A percentile compares a stretch with the other conserved stretches of the same genome.
Evolutionary conservation across 306 rosid genomes (phyloP).

Genomic region (barrel medic (Medicago truncatula)): DNA sequence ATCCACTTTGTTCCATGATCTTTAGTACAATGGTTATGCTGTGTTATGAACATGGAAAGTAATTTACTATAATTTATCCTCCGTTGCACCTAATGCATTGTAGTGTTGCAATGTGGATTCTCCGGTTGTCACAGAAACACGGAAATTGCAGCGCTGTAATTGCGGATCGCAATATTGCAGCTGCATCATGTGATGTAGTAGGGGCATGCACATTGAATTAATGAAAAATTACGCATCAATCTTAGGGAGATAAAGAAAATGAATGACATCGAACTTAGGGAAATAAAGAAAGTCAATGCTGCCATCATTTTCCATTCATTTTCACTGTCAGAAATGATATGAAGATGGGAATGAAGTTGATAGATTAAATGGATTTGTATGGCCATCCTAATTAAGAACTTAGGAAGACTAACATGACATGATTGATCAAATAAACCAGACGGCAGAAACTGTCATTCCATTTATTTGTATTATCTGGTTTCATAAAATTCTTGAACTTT

Average conservation of each 20-base stretch:
- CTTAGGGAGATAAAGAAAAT: neutral
- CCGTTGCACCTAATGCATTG: neutral
- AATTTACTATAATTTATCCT: neutral
- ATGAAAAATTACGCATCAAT: neutral
- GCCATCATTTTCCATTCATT: neutral
- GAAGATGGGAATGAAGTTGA: neutral
- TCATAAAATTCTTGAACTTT: neutral
- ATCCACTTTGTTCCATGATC: neutral
- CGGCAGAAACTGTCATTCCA: neutral
- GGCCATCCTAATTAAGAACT: too few relatives aligned
- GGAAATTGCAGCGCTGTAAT: neutral
- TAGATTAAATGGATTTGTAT: too few relatives aligned
- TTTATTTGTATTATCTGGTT: too few relatives aligned
- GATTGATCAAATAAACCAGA: neutral
- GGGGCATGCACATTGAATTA: neutral
- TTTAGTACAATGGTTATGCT: neutral
- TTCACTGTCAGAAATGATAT: neutral
- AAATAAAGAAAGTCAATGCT: neutral
- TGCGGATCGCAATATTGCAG: neutral
- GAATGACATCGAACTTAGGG: neutral
- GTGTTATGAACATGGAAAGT: neutral
- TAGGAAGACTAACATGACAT: neutral
- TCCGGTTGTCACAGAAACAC: neutral
- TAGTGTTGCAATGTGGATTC: neutral
- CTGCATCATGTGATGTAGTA: neutral